Evolutionary conservation across 1,284 basidiomycete species (phyloP).

Genomic region (Leccinum angustisporum): DNA sequence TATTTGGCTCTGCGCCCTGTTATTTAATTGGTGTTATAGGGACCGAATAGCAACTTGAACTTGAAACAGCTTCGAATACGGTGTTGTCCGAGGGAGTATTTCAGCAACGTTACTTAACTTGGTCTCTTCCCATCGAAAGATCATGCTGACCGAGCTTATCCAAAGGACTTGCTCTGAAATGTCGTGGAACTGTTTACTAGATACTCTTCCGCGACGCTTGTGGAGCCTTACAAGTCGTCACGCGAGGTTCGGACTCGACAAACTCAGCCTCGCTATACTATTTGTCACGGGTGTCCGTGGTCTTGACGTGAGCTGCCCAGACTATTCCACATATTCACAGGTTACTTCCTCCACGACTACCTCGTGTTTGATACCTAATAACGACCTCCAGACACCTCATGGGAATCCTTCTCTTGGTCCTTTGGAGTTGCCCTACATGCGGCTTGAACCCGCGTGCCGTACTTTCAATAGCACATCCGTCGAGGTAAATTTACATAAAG

Average conservation of each 20-base stretch:
- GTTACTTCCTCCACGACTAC: conserved; percentile 31
- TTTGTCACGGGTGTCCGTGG: conserved; percentile 26
- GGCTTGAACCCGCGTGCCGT: conserved; percentile 62
- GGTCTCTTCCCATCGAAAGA: conserved; percentile 9
- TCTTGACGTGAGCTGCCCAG: conserved; percentile 52
- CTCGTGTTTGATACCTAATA: conserved; percentile 4
- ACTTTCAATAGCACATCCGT: conserved; percentile 74
- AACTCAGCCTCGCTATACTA: conserved; percentile 11
- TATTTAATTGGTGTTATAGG: neutral
- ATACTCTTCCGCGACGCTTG: conserved; percentile 3
- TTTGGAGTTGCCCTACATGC: conserved; percentile 68
- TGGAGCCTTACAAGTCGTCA: conserved; percentile 1
- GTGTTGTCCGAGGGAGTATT: neutral
- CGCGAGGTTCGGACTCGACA: conserved; percentile 6
- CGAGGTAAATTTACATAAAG: conserved; percentile 45
- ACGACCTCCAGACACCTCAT: conserved; percentile 48
- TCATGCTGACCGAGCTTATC: conserved; percentile 7
- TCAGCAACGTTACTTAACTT: neutral
- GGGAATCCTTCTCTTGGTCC: conserved; percentile 57
- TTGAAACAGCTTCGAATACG: neutral
- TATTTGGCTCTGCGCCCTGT: neutral
- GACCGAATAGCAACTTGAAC: neutral
- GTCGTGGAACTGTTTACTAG: conserved; percentile 1
- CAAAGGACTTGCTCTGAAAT: conserved; percentile 3
- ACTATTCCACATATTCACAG: conserved; percentile 62